Evolutionary conservation across 306 rosid genomes (phyloP), one percentile per base, ranked within the genome.

Genomic region (Quercus variabilis): DNA sequence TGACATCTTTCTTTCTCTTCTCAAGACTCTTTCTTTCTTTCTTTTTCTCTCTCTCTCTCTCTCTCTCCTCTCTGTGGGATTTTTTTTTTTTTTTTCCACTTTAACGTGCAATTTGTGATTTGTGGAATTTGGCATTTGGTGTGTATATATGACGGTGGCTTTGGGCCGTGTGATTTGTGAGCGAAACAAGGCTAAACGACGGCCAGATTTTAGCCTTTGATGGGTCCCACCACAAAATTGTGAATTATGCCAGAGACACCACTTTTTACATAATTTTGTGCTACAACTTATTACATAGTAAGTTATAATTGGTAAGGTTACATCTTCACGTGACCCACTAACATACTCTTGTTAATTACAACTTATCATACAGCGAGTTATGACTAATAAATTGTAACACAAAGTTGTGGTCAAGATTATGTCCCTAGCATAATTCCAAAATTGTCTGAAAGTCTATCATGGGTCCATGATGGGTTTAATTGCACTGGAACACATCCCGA

Each of bases 281-380:
- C 0, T 0, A 5, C 1, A 33, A 5, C 0, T 33, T 1, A 0
- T 0, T 0, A 1, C 0, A 33, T 31, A 0, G 0, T 0, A 0
- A 5, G 6, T 5, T 33, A 5, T 33, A 1, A 33, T 33, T 5
- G 0, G 0, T 5, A 33, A 33, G 2, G 0, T 2, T 26, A 2
- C 1, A 2, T 26, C 2, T 26, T 2, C 1, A 1, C 26, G 1
- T 26, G 26, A 1, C 26, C 2, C 26, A 1, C 26, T 26, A 2
- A 26, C 26, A 26, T 26, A 5, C 0, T 0, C 1, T 33, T 33
- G 5, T 0, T 0, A 5, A 5, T 33, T 0, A 33, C 0, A 5
- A 33, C 0, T 5, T 0, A 1, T 0, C 1, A 1, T 33, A 0
- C 0, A 0, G 0, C 1, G 0, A 33, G 2, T 1, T 26, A 1